Conservation (phyloP, 2,329 filamentous ascomycete genomes). For the Pezicula radicicola region DNA sequence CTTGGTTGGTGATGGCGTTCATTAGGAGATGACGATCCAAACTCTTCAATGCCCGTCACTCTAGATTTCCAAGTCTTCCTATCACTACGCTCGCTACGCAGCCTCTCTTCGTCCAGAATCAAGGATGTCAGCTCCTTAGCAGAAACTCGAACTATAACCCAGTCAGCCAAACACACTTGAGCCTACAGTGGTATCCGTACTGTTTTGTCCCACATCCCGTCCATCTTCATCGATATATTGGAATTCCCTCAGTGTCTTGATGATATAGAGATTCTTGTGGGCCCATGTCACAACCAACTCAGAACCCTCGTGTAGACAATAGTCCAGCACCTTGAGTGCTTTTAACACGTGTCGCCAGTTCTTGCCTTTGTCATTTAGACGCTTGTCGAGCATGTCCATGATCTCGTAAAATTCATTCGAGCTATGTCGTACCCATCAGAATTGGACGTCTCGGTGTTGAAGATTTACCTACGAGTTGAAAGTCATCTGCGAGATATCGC, state of each 20-base stretch:
- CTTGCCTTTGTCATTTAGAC: slow-evolving; percentile 98
- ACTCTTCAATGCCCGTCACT: slow-evolving; percentile 89
- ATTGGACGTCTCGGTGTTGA: background rate
- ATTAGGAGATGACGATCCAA: slow-evolving; percentile 43
- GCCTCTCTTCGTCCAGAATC: slow-evolving; percentile 87
- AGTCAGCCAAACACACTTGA: slow-evolving; percentile 22
- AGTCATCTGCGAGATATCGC: slow-evolving; percentile 95
- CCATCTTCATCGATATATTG: slow-evolving; percentile 96
- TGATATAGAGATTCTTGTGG: slow-evolving; percentile 96
- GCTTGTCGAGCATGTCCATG: slow-evolving; percentile 99
- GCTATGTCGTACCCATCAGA: slow-evolving; percentile 32
- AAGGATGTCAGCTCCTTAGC: slow-evolving; percentile 93
- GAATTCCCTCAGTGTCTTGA: slow-evolving; percentile 97
- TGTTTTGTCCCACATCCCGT: slow-evolving; percentile 92
- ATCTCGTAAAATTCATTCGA: slow-evolving; percentile 99
- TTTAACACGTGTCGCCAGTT: slow-evolving; percentile 99
- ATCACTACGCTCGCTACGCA: slow-evolving; percentile 86
- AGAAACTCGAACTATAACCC: slow-evolving; percentile 75
- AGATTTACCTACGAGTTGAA: slow-evolving; percentile 79
- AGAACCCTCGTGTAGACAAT: slow-evolving; percentile 95
- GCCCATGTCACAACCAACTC: slow-evolving; percentile 97
- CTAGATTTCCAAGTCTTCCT: slow-evolving; percentile 96
- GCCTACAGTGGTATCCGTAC: slow-evolving; percentile 46
- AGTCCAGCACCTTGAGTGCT: slow-evolving; percentile 95
- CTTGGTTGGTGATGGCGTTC: slow-evolving; percentile 43